phyloP scores from a whole-genome alignment of 768 basidiomycete species.

The Trametes maxima region DNA sequence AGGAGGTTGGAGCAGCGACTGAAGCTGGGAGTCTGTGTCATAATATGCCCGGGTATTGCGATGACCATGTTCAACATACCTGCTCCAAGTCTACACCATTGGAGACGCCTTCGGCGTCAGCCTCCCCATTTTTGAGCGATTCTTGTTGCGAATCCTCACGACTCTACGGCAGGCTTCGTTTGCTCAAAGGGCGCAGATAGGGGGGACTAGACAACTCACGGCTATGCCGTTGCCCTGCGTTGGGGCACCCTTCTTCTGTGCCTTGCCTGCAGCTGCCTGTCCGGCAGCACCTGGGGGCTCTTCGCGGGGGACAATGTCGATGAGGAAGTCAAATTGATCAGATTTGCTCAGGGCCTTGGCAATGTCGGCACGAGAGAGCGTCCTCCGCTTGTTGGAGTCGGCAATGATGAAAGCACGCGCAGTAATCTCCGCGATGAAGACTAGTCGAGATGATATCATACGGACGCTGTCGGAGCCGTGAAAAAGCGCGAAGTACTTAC shows the following conservation, averaged over 20 bases:
- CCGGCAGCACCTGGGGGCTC: conserved; percentile 42
- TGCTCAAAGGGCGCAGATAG: background rate
- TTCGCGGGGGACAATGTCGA: conserved; percentile 93
- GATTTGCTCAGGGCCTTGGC: conserved; percentile 89
- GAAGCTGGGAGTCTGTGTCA: background rate
- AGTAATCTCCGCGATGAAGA: conserved; percentile 97
- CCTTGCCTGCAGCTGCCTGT: conserved; percentile 14
- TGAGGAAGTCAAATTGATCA: conserved; percentile 97
- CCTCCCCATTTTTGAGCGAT: conserved; percentile 12
- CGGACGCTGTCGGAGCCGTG: background rate
- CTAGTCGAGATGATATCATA: conserved; percentile 42
- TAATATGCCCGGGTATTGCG: no score
- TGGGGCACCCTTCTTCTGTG: conserved; percentile 29
- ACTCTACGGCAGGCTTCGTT: background rate
- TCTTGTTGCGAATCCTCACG: conserved; percentile 17
- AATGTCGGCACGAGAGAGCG: conserved; percentile 90
- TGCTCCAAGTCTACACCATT: conserved; percentile 20
- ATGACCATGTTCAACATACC: background rate
- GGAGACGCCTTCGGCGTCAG: conserved; percentile 1
- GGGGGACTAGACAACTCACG: background rate
- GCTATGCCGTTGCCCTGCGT: conserved; percentile 11
- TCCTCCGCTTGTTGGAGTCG: conserved; percentile 95
- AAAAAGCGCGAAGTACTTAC: conserved; percentile 50
- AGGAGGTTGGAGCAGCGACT: conserved; percentile 18
- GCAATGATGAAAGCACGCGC: conserved; percentile 94